These are phyloP conservation scores for Kockiozyma suomiensis DNA, from an alignment of 805 yeast species.

Conservation along the genomic window DNA sequence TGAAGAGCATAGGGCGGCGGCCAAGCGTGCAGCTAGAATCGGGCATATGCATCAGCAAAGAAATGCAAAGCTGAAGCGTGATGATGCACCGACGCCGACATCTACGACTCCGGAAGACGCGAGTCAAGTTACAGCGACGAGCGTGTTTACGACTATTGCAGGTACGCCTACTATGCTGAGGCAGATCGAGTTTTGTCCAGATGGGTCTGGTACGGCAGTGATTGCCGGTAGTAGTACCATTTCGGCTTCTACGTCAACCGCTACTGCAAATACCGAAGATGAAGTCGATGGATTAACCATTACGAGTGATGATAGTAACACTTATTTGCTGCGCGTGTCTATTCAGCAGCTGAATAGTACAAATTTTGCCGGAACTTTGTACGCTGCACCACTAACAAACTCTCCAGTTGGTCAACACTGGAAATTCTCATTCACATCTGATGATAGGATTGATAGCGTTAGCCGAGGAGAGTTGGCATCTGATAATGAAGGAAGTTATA, in stretches of 20 bases:
- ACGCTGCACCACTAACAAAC: slow-evolving; percentile 29
- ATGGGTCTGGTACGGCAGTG: neutral
- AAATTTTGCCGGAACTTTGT: slow-evolving; percentile 22
- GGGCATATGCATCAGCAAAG: neutral
- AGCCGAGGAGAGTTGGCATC: slow-evolving; percentile 20
- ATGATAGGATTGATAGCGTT: slow-evolving; percentile 11
- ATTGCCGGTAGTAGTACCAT: neutral
- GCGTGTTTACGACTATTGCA: neutral
- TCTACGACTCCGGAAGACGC: neutral
- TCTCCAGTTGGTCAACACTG: slow-evolving; percentile 27
- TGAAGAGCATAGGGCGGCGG: neutral
- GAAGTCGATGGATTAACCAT: neutral
- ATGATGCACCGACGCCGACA: neutral
- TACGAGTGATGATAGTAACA: neutral
- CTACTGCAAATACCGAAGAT: slow-evolving; percentile 1
- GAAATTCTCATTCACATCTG: slow-evolving; percentile 22
- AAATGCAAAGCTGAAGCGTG: neutral
- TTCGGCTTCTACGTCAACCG: neutral
- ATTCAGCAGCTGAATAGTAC: slow-evolving; percentile 17
- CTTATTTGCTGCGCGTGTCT: slow-evolving; percentile 11
- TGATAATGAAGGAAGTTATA: slow-evolving; percentile 11
- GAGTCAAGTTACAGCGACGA: neutral
- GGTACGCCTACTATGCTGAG: slow-evolving; percentile 14
- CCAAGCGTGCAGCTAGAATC: neutral
- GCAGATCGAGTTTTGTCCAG: slow-evolving; percentile 8